Evolutionary conservation across 768 basidiomycete genomes (phyloP), one percentile per base, ranked within the genome.

Genomic region (Paxillus ammoniavirescens): DNA sequence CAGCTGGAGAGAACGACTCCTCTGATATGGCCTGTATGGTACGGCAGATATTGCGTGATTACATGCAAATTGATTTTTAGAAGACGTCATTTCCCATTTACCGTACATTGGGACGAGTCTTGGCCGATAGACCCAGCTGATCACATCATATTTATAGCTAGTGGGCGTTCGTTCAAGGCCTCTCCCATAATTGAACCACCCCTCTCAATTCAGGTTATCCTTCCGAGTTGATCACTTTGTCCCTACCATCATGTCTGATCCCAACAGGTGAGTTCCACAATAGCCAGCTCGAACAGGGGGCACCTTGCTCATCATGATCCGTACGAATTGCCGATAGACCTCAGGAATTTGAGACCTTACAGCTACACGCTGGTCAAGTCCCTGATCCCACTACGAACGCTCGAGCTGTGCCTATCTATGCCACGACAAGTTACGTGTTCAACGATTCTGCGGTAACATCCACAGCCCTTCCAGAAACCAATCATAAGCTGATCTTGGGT

Each of bases 351-450:
- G 83, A 85, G 60, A 86, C 84, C 1, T 62, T 83, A 17, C 80
- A 86, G 67, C 70, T 87, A 13, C 84, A 86, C 54, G 84, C 82
- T 4, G 86, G 84, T 2, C 80, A 82, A 50, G 67, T 67, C 4
- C 71, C 74, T 2, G 82, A 83, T 60, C 72, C 78, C 0, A 64
- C 79, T 5, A 82, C 82, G 10, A 81, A 81, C 38, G 81, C 84
- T 1, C 76, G 83, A 10, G 86, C 86, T 1, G 80, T 80, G 2
- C 84, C 86, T 0, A 86, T 87, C 61, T 85, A 84, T 44, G 75
- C 82, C 14, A 68, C 77, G 15, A 77, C 82, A 2, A 77, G 77
- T 41, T 86, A 78, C 53, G 77, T 80, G 33, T 84, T 84, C 69
- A 77, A 84, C 42, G 69, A 82, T 54, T 78, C 76, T 17, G 72